Percentiles rank a stretch among this genome's conserved stretches.
Conservation (phyloP, 345 rosid genomes). For the Euphorbia pulcherrima region DNA sequence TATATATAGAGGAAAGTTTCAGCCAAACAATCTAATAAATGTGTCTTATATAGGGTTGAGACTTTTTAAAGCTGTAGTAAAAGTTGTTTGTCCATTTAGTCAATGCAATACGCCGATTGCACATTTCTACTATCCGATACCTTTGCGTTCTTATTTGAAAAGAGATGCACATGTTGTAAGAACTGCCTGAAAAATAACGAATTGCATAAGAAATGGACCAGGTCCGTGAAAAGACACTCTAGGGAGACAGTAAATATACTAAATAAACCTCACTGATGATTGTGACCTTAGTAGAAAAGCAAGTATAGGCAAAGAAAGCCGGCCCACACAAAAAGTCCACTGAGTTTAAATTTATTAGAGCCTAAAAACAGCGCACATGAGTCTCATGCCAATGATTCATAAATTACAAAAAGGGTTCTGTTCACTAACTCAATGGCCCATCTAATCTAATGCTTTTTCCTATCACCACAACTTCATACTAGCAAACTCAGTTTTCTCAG, state of each 20-base stretch:
- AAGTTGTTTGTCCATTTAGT: no score
- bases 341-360: no score
- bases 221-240: no score
- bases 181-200: no score
- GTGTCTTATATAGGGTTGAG: no score
- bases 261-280: slow-evolving; percentile 3
- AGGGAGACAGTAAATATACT: neutral
- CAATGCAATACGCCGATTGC: no score
- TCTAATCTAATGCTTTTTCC: neutral
- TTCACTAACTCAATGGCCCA: slow-evolving; percentile 13
- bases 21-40: neutral
- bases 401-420: slow-evolving; percentile 9
- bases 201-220: no score
- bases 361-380: no score
- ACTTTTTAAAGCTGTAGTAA: no score
- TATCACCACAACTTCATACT: neutral
- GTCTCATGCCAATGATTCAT: slow-evolving; percentile 5
- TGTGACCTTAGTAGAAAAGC: neutral
- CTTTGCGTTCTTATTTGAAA: no score
- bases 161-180: no score
- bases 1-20: neutral
- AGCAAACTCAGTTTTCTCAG: slow-evolving; percentile 3
- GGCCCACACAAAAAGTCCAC: slow-evolving; percentile 11
- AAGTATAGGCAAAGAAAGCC: slow-evolving; percentile 5
- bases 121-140: no score